Evolutionary conservation across 371 early-diverging fungal genomes (phyloP), one percentile per base, ranked within the genome.

Genomic region (Mucor irregularis): DNA sequence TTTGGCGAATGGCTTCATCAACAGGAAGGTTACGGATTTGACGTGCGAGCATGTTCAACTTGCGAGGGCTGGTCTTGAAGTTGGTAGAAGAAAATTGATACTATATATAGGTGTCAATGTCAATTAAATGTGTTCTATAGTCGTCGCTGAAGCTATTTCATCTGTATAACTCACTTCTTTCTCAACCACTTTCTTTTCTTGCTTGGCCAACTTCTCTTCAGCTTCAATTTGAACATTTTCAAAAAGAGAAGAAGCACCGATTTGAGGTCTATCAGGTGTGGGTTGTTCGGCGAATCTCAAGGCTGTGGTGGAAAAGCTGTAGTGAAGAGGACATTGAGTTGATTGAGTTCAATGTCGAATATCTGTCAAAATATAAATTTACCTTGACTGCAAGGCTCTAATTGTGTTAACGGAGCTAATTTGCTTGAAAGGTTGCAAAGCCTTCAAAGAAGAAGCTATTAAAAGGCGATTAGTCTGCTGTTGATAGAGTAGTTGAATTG

Each of bases 21-120:
- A 97, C 69, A 22, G 88, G 66, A 54, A 93, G 73, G 11, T 90
- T 88, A 7, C 86, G 83, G 42, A 94, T 85, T 62, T 94, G 90
- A 61, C 91, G 88, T 11, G 94, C 94, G 31, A 97, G 78, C 63
- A 92, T 84, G 44, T 88, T 87, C 7, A 93, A 81, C 62, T 96
- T 96, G 38, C 85, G 87, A 28, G 92, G 90, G 39, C 88, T 83
- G 0, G 82, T 80, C 60, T 78, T 86, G 71, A 91, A 91, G 58
- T 90, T 86, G 53, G 76, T 73, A 2, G 91, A 88, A 24, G 85
- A 83, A 75, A 80, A 90, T 34, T 66, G 58, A 54, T 84, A 87
- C 87, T 92, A 73, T 16, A 28, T 21, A 33, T 38, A 54, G 34
- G 5, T 28, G 28, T 24, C 7, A 25, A 28, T 44, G 25, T 46